phyloP scores from a whole-genome alignment of 2,329 filamentous ascomycete species.

The Epichloe elymi region DNA sequence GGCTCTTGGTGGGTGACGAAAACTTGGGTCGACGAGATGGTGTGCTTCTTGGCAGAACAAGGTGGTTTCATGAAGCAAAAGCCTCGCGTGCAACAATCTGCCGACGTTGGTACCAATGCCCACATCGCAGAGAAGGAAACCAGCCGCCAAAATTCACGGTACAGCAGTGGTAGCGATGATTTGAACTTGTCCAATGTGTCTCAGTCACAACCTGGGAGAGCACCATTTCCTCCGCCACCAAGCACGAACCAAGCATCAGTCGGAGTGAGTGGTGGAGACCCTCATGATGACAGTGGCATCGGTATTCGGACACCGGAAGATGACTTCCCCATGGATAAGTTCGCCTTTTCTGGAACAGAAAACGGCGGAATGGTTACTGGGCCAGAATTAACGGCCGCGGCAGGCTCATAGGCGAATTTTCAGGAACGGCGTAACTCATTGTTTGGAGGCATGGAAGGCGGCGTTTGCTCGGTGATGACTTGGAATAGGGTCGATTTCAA shows the following conservation, averaged over 20 bases:
- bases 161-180: constrained; percentile 33
- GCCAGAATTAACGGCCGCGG: constrained; percentile 14
- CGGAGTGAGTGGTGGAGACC: constrained; percentile 27
- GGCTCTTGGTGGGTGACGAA: constrained; percentile 94
- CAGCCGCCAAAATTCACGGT: constrained; percentile 23
- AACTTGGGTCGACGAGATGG: constrained; percentile 92
- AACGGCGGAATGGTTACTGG: constrained; percentile 20
- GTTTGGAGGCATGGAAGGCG: constrained; percentile 1
- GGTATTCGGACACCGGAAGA: constrained; percentile 56
- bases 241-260: constrained; percentile 29
- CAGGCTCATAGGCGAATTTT: constrained; percentile 4
- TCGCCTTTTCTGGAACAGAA: constrained; percentile 29
- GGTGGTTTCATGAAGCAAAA: constrained; percentile 70
- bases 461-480: constrained; percentile 6
- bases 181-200: constrained; percentile 30
- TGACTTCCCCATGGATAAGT: constrained; percentile 49
- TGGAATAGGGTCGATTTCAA: constrained; percentile 5
- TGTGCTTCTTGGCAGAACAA: constrained; percentile 75
- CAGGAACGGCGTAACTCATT: background rate
- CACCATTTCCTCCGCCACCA: constrained; percentile 34
- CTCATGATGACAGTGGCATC: constrained; percentile 62
- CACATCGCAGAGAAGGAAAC: constrained; percentile 23
- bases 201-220: constrained; percentile 34
- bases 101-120: constrained; percentile 18
- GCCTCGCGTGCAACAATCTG: constrained; percentile 19